Base-by-base conservation (phyloP, 2,329 filamentous ascomycete species). In the Eutypella sp. region DNA sequence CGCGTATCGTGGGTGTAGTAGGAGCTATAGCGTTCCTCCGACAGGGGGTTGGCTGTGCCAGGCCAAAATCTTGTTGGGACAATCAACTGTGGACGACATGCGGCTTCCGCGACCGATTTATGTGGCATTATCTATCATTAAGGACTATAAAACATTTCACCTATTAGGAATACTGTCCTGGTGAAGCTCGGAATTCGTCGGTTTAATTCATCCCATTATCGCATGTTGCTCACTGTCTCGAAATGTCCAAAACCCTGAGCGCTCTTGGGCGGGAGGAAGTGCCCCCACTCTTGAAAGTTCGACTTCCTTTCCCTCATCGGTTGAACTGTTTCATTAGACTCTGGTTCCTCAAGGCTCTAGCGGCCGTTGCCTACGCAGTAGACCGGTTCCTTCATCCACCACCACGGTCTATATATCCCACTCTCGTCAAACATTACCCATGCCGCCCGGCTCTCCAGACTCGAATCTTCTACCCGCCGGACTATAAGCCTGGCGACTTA, bases 391-490 rank as follows among this genome's bases (percentile, higher is more conserved):
- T 48, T 13, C n/a, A 40, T 20, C 42, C 46, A 24, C 29, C 46
- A 23, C 25, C 42, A 9, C 20, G 33, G 2, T 31, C 38, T n/a
- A 18, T 25, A 7, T 9, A 25, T n/a, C 46, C 42, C 2, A 40
- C 39, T 2, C 23, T 45, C 20, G 36, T 27, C 8, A 38, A 34
- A 5, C 39, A 22, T 24, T 45, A 48, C 34, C 16, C 46, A 4
- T 48, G 42, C 18, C 34, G 42, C 9, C 46, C 42, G 8, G 33
- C 10, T n/a, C 46, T 48, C 7, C 19, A 42, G 9, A 42, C 31
- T 11, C 46, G 46, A 15, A n/a, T 48, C 24, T 48, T 45, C 40
- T 42, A 38, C 19, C 42, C 42, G 13, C 40, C 46, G 7, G n/a
- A 4, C 24, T 25, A 20, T 5, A 37, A 29, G 29, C 4, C 29